Base-by-base conservation (phyloP, 768 basidiomycete genomes). In the Tylopilus sp. region DNA sequence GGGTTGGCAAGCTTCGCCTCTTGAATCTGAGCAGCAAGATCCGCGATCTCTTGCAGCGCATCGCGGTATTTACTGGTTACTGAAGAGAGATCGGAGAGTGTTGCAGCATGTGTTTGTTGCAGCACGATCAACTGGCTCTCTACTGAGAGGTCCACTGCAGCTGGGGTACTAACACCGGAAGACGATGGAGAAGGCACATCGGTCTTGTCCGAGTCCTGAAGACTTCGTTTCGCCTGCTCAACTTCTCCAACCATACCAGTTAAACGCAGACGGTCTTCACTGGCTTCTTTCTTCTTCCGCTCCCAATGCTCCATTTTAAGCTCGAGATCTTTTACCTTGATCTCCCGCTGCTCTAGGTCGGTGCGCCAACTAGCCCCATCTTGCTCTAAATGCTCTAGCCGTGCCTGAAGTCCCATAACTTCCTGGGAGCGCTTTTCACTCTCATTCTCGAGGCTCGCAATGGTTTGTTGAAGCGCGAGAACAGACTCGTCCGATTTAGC, bases 11-110 rank as follows among this genome's bases (percentile, higher is more conserved):
- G 79, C 60, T 86, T 91, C 8, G 83, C 79, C 65, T 95, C 95
- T 62, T 94, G 83, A 28, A 95, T 84, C 67, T 97, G 92, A n/a
- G 84, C 79, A 17, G 87, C 86, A 36, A 99, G 80, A 60, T 95
- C 92, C n/a, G 88, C 88, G 52, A 99, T 95, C 69, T 95, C 91
- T 44, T 82, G 81, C 26, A 98, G 77, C 17, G 95, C 90, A 53
- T 95, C 89, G 26, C 85, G 84, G 64, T 95, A 98, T 68, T 95
- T 95, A 48, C 73, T 69, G 1, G 86, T 83, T 31, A 97, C 79
- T 1, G 82, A 76, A 7, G 91, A 83, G 33, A 95, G 77, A 58
- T 95, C 91, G 8, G 81, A 74, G 20, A 95, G 77, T 0, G 90
- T 91, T 38, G 85, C 85, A 10, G 82, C 81, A 60, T 93, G 89